Percentiles rank a stretch among this genome's conserved stretches.
These are phyloP conservation scores for Panicum virgatum DNA, from an alignment of 202 grass and related monocot genomes.

Conservation along the genomic window DNA sequence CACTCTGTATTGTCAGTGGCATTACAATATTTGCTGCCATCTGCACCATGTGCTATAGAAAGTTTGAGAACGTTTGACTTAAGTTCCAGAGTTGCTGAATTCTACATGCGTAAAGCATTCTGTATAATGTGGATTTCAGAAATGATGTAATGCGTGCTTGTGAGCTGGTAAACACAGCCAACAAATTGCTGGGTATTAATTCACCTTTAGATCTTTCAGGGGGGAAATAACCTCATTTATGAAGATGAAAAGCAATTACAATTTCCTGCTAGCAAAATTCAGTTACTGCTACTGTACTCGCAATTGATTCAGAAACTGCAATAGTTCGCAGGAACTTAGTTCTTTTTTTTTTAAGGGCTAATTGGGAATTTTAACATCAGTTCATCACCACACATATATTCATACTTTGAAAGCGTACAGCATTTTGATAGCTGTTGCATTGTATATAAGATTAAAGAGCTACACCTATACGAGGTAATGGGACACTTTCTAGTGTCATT, in stretches of 20 bases:
- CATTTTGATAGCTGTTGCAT: background rate
- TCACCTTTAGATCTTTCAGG: background rate
- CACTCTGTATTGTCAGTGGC: slow-evolving; percentile 34
- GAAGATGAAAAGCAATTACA: background rate
- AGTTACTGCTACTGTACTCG: background rate
- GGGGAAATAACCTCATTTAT: background rate
- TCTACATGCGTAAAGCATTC: background rate
- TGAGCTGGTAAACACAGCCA: background rate
- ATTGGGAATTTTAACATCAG: too few species aligned
- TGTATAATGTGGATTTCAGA: background rate
- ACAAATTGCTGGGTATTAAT: background rate
- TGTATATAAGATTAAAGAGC: background rate
- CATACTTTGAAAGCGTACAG: background rate
- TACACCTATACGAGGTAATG: background rate
- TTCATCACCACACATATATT: background rate
- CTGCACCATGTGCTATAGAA: slow-evolving; percentile 45
- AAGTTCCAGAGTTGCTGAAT: background rate
- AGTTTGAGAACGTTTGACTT: slow-evolving; percentile 1
- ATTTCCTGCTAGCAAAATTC: background rate
- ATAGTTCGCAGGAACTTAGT: background rate
- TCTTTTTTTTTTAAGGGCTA: too few species aligned
- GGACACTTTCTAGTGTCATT: background rate
- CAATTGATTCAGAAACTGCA: background rate
- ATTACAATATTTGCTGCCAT: slow-evolving; percentile 33
- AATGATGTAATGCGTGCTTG: slow-evolving; percentile 7